Evolutionary conservation across 2,329 filamentous ascomycete species (phyloP).

Genomic region (Fusarium albosuccineum): DNA sequence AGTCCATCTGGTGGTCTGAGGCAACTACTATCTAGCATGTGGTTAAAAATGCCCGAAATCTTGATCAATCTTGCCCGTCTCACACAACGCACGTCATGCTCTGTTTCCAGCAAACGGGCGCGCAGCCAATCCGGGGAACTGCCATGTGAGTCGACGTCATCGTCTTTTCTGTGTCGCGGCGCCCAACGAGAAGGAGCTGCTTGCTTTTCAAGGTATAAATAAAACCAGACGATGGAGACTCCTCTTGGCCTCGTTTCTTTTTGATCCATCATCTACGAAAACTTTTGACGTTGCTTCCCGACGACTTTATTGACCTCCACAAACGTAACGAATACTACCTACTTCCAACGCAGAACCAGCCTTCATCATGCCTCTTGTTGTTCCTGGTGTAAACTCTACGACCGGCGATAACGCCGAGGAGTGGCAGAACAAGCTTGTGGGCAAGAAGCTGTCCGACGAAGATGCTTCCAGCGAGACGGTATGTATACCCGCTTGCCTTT

Average conservation of each 20-base stretch:
- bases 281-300: background rate
- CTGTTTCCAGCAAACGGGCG: conserved; percentile 18
- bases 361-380: conserved; percentile 73
- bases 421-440: conserved; percentile 73
- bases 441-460: conserved; percentile 71
- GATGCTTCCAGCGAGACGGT: conserved; percentile 65
- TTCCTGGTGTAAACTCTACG: conserved; percentile 67
- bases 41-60: conserved; percentile 19
- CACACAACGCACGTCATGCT: conserved; percentile 33
- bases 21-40: background rate
- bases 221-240: conserved; percentile 6
- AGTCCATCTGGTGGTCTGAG: background rate
- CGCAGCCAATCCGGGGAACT: conserved; percentile 35
- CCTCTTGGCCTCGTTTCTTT: background rate
- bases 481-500: conserved; percentile 44
- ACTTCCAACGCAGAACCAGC: background rate
- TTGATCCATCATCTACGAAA: background rate
- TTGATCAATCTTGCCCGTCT: conserved; percentile 14
- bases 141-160: conserved; percentile 48
- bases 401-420: conserved; percentile 63
- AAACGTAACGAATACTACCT: too few species aligned
- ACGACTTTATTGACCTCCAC: background rate
- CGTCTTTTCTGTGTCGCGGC: conserved; percentile 12
- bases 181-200: conserved; percentile 12
- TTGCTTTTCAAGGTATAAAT: conserved; percentile 22